Base-by-base conservation (phyloP, 768 basidiomycete genomes). In the Rhizopogon vulgaris region DNA sequence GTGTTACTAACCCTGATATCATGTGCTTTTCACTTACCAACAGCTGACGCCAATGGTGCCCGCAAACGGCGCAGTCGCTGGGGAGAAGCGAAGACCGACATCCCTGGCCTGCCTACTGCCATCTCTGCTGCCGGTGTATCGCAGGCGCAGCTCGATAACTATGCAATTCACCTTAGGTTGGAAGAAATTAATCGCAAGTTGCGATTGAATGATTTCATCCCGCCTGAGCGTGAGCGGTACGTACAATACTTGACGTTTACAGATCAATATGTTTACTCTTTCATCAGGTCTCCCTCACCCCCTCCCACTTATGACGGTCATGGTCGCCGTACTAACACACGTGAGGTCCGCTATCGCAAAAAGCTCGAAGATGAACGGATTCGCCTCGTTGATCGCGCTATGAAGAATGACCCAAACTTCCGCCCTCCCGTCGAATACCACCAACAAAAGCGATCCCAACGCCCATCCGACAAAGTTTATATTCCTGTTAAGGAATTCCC, bases 401-500 rank as follows among this genome's bases (percentile, higher is more conserved):
- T 98, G 83, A 95, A 95, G 71, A 90, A 90, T 55, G 96, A 99
- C 63, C 96, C 96, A 15, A 94, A 94, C 65, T 99, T 95, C 77
- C 90, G 90, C 38, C 94, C 96, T 49, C 96, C 96, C 9, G 87
- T 92, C 51, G 96, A 99, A 69, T 95, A 97, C 65, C 89, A 92
- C 57, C 89, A 93, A 67, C 87, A 93, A 66, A 95, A 96, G 70
- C 87, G 93, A 30, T 90, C 90, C 38, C 89, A 90, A 53, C 83
- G 93, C 42, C 94, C 95, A 12, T 89, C 90, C 32, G 96, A 99
- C 54, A 98, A 98, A 72, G 96, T 99, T 55, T 99, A 98, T 68
- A 97, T 99, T 55, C 96, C 96, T 38, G 94, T 97, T 67, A 98
- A 99, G 69, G 96, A 99, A 71, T 99, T 99, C 61, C 96, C 96